These are phyloP conservation scores for Cutaneotrichosporon sp. DNA, from an alignment of 1,284 basidiomycete genomes.

Conservation along the genomic window DNA sequence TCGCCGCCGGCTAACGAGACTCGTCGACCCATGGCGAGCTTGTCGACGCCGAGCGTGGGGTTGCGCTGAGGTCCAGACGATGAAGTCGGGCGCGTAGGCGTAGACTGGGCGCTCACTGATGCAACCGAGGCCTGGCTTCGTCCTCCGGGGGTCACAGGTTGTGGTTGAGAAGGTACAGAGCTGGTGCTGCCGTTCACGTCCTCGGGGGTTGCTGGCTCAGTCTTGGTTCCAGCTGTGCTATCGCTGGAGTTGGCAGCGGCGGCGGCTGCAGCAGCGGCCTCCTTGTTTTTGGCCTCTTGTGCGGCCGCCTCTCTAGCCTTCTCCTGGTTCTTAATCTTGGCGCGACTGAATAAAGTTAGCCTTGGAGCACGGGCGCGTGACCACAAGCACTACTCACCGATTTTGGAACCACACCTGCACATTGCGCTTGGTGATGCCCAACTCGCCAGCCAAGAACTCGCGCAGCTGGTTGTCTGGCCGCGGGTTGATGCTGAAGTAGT, in stretches of 20 bases:
- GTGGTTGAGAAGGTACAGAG: background rate
- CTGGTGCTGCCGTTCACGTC: background rate
- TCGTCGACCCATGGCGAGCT: slow-evolving; percentile 37
- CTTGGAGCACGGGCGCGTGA: background rate
- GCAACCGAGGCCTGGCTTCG: background rate
- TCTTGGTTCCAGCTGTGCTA: background rate
- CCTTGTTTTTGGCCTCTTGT: slow-evolving; percentile 28
- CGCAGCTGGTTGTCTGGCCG: slow-evolving; percentile 83
- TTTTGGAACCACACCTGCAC: slow-evolving; percentile 97
- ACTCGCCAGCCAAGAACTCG: slow-evolving; percentile 72
- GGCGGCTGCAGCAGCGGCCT: slow-evolving; percentile 8
- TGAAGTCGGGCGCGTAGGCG: slow-evolving; percentile 11
- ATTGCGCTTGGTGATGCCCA: slow-evolving; percentile 87
- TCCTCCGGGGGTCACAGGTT: background rate
- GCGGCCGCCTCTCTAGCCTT: slow-evolving; percentile 44
- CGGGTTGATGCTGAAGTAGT: slow-evolving; percentile 77
- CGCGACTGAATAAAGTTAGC: slow-evolving; percentile 60
- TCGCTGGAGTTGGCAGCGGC: background rate
- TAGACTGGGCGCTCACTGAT: background rate
- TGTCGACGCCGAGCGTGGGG: slow-evolving; percentile 19
- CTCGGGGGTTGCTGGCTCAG: background rate
- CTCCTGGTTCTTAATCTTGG: slow-evolving; percentile 70
- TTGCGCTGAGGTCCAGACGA: background rate
- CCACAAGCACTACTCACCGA: slow-evolving; percentile 58
- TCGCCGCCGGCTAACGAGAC: slow-evolving; percentile 45